Evolutionary conservation across 2,329 filamentous ascomycete genomes (phyloP), one percentile per base, ranked within the genome.

Genomic region (Peltaster fructicola): DNA sequence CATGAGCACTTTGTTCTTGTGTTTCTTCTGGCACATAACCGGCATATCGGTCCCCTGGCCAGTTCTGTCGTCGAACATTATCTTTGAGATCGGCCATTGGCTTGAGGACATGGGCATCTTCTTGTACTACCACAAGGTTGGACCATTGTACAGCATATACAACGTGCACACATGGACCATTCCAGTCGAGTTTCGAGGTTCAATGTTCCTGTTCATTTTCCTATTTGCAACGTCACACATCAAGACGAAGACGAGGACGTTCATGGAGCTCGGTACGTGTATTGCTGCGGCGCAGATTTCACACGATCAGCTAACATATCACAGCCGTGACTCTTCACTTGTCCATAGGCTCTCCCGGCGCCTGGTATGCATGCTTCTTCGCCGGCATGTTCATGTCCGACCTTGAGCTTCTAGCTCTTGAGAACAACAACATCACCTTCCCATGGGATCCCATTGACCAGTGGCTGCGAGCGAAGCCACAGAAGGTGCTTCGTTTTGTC

Each of bases 51-150:
- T 53, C 8, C 31, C 38, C 7, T 42, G 34, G 12, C 36, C 36
- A 1, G 21, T 24, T 10, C 25, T 47, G 13, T 44, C 59, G 32
- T 35, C 33, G 4, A 63, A 36, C 17, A 56, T 60, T 39, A 32
- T 45, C 7, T 54, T 53, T 7, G 65, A 72, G 35, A 31, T 66
- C 3, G 61, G 57, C 45, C 51, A 44, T 10, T 56, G 53, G 53
- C 51, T 55, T 23, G 41, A 39, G 29, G 66, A 76, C 41, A 56
- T 66, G 39, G 73, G 74, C 39, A 73, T 73, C 43, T 76, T 73
- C 50, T 73, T 63, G 47, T 76, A 71, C 42, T 44, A 73, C 20
- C 75, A 67, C 48, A 61, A 65, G 14, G 53, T 54, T 4, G 36
- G 35, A 7, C 30, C 36, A 22, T 27, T 43, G 7, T 43, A 40